A percentile compares a stretch with the other conserved stretches of the same genome.
phyloP scores from a whole-genome alignment of 2,329 filamentous ascomycete species.

The Xylaria sp. region DNA sequence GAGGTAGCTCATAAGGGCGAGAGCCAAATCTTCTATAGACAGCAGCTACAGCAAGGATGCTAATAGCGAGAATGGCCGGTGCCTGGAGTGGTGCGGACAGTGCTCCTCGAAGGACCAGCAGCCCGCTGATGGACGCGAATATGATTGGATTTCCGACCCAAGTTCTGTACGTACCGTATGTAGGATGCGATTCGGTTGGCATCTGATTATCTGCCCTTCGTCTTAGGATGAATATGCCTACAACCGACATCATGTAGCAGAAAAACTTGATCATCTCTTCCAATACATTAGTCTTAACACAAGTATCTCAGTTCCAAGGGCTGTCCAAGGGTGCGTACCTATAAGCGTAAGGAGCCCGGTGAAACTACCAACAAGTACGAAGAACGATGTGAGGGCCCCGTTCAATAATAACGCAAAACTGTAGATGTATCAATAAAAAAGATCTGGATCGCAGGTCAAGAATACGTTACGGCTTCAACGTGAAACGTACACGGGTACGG shows the following conservation, averaged over 20 bases:
- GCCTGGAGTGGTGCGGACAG: slow-evolving; percentile 39
- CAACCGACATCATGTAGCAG: slow-evolving; percentile 37
- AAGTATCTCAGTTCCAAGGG: neutral
- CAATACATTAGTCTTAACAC: slow-evolving; percentile 25
- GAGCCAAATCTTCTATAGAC: slow-evolving; percentile 35
- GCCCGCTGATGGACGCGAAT: slow-evolving; percentile 35
- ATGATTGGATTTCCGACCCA: slow-evolving; percentile 37
- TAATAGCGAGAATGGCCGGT: slow-evolving; percentile 38
- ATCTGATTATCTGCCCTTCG: slow-evolving; percentile 27
- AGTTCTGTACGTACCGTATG: slow-evolving; percentile 36
- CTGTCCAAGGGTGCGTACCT: slow-evolving; percentile 25
- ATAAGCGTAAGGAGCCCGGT: slow-evolving; percentile 39
- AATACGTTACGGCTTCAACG: slow-evolving; percentile 5
- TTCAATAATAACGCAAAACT: slow-evolving; percentile 36
- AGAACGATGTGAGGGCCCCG: slow-evolving; percentile 33
- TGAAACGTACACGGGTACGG: slow-evolving; percentile 32
- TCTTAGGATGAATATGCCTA: slow-evolving; percentile 36
- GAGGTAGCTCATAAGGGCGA: slow-evolving; percentile 31
- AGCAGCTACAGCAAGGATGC: slow-evolving; percentile 35
- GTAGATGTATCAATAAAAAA: slow-evolving; percentile 9
- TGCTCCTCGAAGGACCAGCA: slow-evolving; percentile 39
- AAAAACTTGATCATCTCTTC: slow-evolving; percentile 37
- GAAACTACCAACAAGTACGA: slow-evolving; percentile 36
- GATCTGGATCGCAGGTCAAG: neutral
- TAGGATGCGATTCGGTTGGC: slow-evolving; percentile 22